These are phyloP conservation scores for Ceratobasidium theobromae DNA, from an alignment of 1,284 basidiomycete genomes.

Conservation along the genomic window DNA sequence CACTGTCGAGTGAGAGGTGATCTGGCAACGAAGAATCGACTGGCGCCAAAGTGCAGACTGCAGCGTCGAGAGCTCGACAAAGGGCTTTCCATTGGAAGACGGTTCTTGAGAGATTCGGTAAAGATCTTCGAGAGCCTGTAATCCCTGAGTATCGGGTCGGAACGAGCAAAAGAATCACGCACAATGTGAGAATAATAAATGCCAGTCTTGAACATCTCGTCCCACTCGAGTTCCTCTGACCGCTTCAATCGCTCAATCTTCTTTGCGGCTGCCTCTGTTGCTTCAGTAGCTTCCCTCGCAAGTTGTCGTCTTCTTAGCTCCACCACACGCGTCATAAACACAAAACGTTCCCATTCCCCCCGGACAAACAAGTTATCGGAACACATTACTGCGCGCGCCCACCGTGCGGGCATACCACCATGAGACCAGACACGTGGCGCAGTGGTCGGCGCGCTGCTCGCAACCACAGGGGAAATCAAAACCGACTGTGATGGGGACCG, in stretches of 20 bases:
- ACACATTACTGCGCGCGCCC: constrained; percentile 73
- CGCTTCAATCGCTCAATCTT: constrained; percentile 38
- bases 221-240: constrained; percentile 65
- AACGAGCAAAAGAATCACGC: constrained; percentile 39
- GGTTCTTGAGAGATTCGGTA: constrained; percentile 73
- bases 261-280: constrained; percentile 28
- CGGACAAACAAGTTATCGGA: constrained; percentile 82
- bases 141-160: not conserved
- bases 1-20: constrained; percentile 47
- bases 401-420: constrained; percentile 68
- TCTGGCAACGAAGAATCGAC: constrained; percentile 59
- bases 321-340: constrained; percentile 72
- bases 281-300: constrained; percentile 26
- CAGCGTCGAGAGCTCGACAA: constrained; percentile 64
- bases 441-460: not conserved
- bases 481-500: not conserved
- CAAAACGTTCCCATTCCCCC: constrained; percentile 75
- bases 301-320: constrained; percentile 62
- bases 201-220: constrained; percentile 71
- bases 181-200: constrained; percentile 93
- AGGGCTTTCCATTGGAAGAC: constrained; percentile 65
- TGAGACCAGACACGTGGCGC: constrained; percentile 62
- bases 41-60: constrained; percentile 80
- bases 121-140: constrained; percentile 73
- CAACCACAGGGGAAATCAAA: not conserved